These are phyloP conservation scores for Cymbopogon flexuosus DNA, from an alignment of 202 grass and related monocot species.

Conservation along the genomic window DNA sequence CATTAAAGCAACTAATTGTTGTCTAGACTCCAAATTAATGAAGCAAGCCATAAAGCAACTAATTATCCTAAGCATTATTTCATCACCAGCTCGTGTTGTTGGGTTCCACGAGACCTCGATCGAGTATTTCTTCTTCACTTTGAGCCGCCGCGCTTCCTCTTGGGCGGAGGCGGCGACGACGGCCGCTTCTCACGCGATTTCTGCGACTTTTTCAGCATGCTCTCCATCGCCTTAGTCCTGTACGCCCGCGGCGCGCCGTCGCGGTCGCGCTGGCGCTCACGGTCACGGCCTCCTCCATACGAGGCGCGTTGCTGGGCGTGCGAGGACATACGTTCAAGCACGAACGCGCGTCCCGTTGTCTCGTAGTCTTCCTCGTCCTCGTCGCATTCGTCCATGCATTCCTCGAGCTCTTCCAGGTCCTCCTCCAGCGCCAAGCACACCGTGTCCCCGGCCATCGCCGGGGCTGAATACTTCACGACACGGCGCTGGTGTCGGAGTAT, in stretches of 20 bases:
- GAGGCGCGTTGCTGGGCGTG: conserved; percentile 1
- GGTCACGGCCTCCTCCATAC: neutral
- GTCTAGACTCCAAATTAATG: too few relatives aligned
- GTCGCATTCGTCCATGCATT: too few relatives aligned
- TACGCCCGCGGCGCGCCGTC: neutral
- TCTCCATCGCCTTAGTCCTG: neutral
- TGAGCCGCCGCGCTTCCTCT: neutral
- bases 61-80: too few relatives aligned
- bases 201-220: neutral
- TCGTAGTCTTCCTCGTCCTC: neutral
- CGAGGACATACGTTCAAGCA: neutral
- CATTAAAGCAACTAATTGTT: too few relatives aligned
- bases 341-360: neutral
- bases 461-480: too few relatives aligned
- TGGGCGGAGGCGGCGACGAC: neutral
- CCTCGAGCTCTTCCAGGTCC: neutral
- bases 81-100: too few relatives aligned
- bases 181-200: neutral
- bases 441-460: neutral
- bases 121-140: neutral
- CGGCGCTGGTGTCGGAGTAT: neutral
- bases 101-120: too few relatives aligned
- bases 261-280: neutral
- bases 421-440: neutral
- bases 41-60: too few relatives aligned